These are phyloP conservation scores for Penicillium sp. DNA, from an alignment of 2,329 filamentous ascomycete species.

Conservation along the genomic window DNA sequence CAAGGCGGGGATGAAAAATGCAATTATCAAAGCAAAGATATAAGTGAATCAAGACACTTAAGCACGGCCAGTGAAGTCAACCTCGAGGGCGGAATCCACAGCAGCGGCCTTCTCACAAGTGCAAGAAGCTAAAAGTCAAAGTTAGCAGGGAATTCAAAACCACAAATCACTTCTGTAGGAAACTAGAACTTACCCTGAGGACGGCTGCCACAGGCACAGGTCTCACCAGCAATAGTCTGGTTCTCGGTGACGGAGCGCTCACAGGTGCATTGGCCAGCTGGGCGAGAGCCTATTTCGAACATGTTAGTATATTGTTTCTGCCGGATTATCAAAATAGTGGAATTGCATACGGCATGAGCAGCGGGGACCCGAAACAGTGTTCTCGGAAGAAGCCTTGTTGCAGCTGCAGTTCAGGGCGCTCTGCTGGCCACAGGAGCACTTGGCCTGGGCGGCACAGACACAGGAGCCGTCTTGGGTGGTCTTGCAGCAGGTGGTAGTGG, in stretches of 20 bases:
- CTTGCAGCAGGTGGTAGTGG: constrained; percentile 58
- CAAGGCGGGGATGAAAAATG: constrained; percentile 6
- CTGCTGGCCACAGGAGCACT: constrained; percentile 87
- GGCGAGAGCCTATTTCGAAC: constrained; percentile 58
- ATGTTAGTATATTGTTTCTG: background rate
- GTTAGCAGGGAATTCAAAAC: constrained; percentile 15
- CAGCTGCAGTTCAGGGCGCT: constrained; percentile 84
- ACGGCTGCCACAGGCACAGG: constrained; percentile 76
- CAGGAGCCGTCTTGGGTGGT: constrained; percentile 55
- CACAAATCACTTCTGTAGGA: background rate
- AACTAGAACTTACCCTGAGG: constrained; percentile 60
- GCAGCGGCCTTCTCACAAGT: constrained; percentile 76
- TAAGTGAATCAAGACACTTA: constrained; percentile 8
- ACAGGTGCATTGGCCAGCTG: constrained; percentile 79
- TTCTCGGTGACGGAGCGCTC: constrained; percentile 72
- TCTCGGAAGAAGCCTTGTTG: constrained; percentile 73
- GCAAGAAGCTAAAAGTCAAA: constrained; percentile 57
- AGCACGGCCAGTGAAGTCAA: constrained; percentile 76
- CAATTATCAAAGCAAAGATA: constrained; percentile 5
- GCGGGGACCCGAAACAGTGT: constrained; percentile 67
- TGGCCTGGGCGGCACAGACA: constrained; percentile 59
- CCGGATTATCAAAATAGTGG: background rate
- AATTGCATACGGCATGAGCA: constrained; percentile 72
- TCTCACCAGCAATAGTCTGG: constrained; percentile 55
- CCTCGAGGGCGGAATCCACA: constrained; percentile 66